These are phyloP conservation scores for Russula abietina DNA, from an alignment of 768 basidiomycete genomes.

Conservation along the genomic window DNA sequence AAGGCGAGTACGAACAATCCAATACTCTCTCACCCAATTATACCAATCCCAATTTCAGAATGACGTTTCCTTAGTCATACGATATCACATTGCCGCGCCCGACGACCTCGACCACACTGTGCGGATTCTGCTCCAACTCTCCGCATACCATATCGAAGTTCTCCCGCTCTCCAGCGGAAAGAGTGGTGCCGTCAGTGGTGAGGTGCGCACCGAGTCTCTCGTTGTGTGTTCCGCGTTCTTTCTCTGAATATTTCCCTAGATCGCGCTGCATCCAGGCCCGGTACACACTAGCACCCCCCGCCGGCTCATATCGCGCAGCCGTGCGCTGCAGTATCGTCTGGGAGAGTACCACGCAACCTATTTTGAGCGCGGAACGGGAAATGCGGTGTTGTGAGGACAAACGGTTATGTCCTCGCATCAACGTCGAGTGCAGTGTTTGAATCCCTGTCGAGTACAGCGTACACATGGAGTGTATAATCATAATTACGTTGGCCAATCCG, in stretches of 20 bases:
- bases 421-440: neutral
- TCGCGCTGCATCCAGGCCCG: conserved; percentile 57
- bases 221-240: neutral
- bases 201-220: conserved; percentile 40
- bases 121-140: conserved; percentile 52
- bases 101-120: conserved; percentile 60
- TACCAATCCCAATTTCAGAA: conserved; percentile 34
- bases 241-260: conserved; percentile 34
- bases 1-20: conserved; percentile 37
- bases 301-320: conserved; percentile 44
- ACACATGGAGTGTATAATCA: too few species aligned
- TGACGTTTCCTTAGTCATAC: conserved; percentile 50
- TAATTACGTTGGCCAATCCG: too few species aligned
- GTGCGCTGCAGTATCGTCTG: conserved; percentile 65
- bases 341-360: conserved; percentile 59
- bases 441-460: neutral
- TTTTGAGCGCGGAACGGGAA: conserved; percentile 68
- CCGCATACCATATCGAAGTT: conserved; percentile 67
- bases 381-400: conserved; percentile 47
- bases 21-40: neutral
- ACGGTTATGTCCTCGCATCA: neutral
- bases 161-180: conserved; percentile 64
- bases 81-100: conserved; percentile 51
- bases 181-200: conserved; percentile 73
- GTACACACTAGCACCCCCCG: conserved; percentile 32